Percentiles rank a stretch among this genome's conserved stretches.
Conservation (phyloP, 192 early-diverging fungal genomes). For the Geranomyces michiganensis region DNA sequence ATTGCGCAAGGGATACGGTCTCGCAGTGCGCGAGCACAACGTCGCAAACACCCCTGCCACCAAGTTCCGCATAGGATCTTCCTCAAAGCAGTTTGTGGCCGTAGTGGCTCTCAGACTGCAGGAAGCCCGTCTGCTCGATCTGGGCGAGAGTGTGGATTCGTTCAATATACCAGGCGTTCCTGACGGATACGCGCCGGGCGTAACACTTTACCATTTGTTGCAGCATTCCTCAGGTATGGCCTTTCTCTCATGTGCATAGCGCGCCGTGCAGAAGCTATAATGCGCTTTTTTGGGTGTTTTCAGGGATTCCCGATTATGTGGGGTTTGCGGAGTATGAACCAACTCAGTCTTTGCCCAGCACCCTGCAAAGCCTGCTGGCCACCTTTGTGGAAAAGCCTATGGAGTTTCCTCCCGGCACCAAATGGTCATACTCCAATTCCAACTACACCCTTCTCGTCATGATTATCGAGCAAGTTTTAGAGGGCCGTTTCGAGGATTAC, state of each 20-base stretch:
- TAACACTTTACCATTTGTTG: conserved; percentile 7
- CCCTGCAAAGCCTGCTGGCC: neutral
- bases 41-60: conserved; percentile 1
- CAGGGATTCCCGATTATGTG: neutral
- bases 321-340: neutral
- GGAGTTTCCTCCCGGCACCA: conserved; percentile 10
- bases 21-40: conserved; percentile 8
- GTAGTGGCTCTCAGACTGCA: neutral
- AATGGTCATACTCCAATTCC: conserved; percentile 17
- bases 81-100: conserved; percentile 15
- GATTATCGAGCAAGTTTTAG: conserved; percentile 2
- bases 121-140: conserved; percentile 2
- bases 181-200: neutral
- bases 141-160: neutral
- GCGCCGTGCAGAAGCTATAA: too few relatives aligned
- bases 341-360: neutral
- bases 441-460: conserved; percentile 4
- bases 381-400: neutral
- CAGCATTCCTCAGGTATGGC: conserved; percentile 6
- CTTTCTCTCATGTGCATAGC: too few relatives aligned
- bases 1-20: conserved; percentile 4
- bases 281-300: neutral
- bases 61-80: neutral
- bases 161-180: neutral
- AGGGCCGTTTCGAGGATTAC: neutral